Conservation (phyloP, 257 asterid genomes). For the Solanum commersonii region DNA sequence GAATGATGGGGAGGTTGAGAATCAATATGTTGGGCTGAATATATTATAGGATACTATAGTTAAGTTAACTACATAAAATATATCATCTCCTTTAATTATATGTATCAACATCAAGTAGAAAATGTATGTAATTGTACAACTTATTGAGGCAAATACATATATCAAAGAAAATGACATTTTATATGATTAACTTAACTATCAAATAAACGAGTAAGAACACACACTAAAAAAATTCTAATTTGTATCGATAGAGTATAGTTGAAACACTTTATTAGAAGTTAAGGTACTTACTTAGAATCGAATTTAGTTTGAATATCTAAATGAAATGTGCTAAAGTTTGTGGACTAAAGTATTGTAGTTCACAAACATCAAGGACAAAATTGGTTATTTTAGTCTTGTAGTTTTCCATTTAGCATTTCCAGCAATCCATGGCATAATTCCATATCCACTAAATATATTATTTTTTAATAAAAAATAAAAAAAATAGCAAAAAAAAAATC, state of each 20-base stretch:
- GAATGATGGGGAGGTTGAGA: neutral
- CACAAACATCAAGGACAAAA: neutral
- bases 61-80: neutral
- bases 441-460: neutral
- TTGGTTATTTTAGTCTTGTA: neutral
- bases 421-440: neutral
- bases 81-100: neutral
- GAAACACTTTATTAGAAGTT: neutral
- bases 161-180: neutral
- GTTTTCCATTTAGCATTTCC: neutral
- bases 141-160: neutral
- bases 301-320: neutral
- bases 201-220: neutral
- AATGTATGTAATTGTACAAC: neutral
- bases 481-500: neutral
- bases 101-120: neutral
- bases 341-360: neutral
- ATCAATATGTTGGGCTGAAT: neutral
- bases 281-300: neutral
- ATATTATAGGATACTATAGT: neutral
- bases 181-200: neutral
- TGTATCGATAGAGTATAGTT: neutral
- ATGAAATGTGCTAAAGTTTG: neutral
- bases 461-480: neutral
- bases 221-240: neutral